Evolutionary conservation across 805 yeast genomes (phyloP), one percentile per base, ranked within the genome.

Genomic region (Yamadazyma endophytica): DNA sequence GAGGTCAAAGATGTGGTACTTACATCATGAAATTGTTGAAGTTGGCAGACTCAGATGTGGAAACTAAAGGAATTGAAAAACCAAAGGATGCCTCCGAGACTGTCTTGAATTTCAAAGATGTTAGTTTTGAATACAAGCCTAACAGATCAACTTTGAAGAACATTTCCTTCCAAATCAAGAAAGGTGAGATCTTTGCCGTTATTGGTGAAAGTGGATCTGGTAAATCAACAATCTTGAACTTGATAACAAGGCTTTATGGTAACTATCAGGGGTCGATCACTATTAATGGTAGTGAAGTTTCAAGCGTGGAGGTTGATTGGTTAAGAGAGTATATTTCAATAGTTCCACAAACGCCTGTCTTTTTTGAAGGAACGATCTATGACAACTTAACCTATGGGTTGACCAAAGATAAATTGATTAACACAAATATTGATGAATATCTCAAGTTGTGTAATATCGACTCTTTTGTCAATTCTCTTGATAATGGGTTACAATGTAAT

Each of bases 141-240:
- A 32, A 50, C 1, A 52, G 57, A 2, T 36, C 38, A 5, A 34
- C 33, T 2, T 61, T 82, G 19, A 54, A 59, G 1, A 44, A 67
- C 18, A 43, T 83, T 5, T 52, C 55, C 7, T 57, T 82, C 19
- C 25, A 36, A 0, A 50, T 89, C 2, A 17, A 46, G 0, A 44
- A 58, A 8, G 73, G 75, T 13, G 74, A 76, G 34, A 61, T 73
- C 0, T 62, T 82, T 13, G 92, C 85, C 1, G 54, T 92, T 1
- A 75, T 80, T 3, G 99, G 98, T 1, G 77, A 73, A 21, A 85
- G 97, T 2, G 99, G 99, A 0, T 72, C 82, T 9, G 99, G 99
- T 0, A 92, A 92, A 54, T 82, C 96, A 0, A 87, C 97, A 0
- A 39, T 90, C 1, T 56, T 77, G 0, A 61, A 69, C 1, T 44